Conservation (phyloP, 768 basidiomycete species). For the Serendipita vermifera region DNA sequence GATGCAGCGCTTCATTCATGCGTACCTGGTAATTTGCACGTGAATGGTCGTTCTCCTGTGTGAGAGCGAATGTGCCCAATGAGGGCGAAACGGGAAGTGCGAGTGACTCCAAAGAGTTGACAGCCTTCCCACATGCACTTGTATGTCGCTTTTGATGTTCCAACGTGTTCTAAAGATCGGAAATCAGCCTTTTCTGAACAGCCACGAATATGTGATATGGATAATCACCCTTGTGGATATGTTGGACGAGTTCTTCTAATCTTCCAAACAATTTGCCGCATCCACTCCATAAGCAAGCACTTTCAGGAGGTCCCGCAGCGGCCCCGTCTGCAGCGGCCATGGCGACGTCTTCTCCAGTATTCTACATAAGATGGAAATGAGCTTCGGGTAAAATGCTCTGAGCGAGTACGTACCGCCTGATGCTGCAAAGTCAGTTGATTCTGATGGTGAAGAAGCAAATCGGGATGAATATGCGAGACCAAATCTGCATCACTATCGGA, state of each 20-base stretch:
- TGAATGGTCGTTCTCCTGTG: conserved; percentile 31
- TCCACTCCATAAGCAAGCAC: background rate
- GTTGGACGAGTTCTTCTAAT: background rate
- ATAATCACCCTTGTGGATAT: conserved; percentile 2
- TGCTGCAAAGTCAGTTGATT: background rate
- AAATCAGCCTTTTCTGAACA: no score
- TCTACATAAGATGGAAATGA: no score
- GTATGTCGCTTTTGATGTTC: conserved; percentile 19
- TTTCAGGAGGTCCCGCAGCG: background rate
- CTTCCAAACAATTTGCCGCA: conserved; percentile 4
- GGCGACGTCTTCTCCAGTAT: background rate
- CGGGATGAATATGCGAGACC: conserved; percentile 5
- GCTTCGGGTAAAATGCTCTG: no score
- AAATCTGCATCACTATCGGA: conserved; percentile 3
- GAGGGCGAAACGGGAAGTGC: conserved; percentile 26
- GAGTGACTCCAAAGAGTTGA: conserved; percentile 23
- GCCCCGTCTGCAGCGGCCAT: background rate
- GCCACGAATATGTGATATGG: no score
- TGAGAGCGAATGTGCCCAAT: conserved; percentile 27
- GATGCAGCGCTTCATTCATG: background rate
- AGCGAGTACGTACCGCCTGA: no score
- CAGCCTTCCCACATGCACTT: conserved; percentile 28
- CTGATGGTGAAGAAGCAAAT: conserved; percentile 6
- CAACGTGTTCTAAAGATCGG: conserved; percentile 20
- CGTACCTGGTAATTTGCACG: conserved; percentile 26